phyloP scores from a whole-genome alignment of 23 red algal species.

The Gracilaria gracilis region DNA sequence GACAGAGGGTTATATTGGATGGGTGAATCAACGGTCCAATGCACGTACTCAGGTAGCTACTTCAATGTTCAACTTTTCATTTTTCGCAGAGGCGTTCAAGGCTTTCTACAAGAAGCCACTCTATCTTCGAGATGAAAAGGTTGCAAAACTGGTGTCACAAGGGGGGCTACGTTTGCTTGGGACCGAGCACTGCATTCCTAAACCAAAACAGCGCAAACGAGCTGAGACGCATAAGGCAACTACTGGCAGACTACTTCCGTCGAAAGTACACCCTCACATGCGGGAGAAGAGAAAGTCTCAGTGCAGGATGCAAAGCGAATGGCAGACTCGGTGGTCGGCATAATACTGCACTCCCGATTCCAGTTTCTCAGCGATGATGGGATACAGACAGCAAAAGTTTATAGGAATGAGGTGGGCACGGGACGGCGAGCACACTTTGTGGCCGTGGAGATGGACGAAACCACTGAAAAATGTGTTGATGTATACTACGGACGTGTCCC shows the following conservation, averaged over 20 bases:
- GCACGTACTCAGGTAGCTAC: neutral
- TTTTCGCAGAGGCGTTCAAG: constrained; percentile 13
- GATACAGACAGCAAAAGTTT: neutral
- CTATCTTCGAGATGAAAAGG: neutral
- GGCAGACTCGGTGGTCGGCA: neutral
- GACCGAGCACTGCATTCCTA: neutral
- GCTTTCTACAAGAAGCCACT: neutral
- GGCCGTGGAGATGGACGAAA: constrained; percentile 17
- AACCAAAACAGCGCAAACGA: neutral
- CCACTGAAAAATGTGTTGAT: neutral
- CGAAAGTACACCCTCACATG: neutral
- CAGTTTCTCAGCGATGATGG: neutral
- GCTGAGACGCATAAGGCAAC: neutral
- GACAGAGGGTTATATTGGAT: constrained; percentile 30
- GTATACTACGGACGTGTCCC: neutral
- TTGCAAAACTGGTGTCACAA: neutral
- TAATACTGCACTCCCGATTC: neutral
- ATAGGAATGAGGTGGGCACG: neutral
- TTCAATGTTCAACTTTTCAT: neutral
- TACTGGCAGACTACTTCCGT: neutral
- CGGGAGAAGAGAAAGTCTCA: neutral
- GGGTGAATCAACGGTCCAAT: neutral
- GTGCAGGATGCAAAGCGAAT: neutral
- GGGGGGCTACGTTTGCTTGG: neutral
- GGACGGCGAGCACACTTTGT: neutral